Evolutionary conservation across 2,329 filamentous ascomycete species (phyloP), one percentile per base, ranked within the genome.

Genomic region (Paecilomyces formosus): DNA sequence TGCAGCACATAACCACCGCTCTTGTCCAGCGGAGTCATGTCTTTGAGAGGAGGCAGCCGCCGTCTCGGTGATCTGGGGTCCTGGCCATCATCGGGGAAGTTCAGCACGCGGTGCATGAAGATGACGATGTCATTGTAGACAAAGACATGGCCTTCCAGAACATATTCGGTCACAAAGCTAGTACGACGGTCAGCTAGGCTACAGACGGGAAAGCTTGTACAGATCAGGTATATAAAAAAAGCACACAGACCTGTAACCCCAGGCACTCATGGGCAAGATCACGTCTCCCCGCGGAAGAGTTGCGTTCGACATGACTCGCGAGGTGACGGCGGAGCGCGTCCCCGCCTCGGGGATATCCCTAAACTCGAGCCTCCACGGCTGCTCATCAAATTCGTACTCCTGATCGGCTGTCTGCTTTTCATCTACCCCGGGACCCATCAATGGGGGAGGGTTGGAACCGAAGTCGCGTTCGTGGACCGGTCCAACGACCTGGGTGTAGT

Each of bases 1-100:
- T 86, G 82, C 21, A 87, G 70, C 26, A 86, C 69, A 64, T 85
- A 86, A 51, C 77, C 77, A 22, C 83, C 83, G 55, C 79, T 85
- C 9, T 76, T 72, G 65, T 87, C 85, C 3, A 86, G 68, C 2
- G 79, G 77, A 21, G 74, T 66, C 61, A 85, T 74, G 3, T 78
- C 70, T 12, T 75, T 65, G 52, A 81, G 72, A 3, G 72, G 63
- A 11, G 81, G 80, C 0, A 81, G 69, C 24, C 67, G 63, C 60
- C 61, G 66, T 65, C 70, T 72, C 50, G 76, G 74, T n/a, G 61
- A 59, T 52, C 60, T 64, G 39, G 64, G 58, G n/a, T 70, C 68
- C 53, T 71, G 64, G 6, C 62, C 62, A 26, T 72, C 72, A 26
- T 73, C 64, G 64, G 72, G 79, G 68, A 75, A 81, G 64, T 69